Conservation (phyloP, 176 grass and related monocot species). For the sorghum (Sorghum bicolor) region Sorghum_bicolor_NCBIv3 NC_012870.2:73811501-73812000, state of each 20-base stretch:
- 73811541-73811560: no score
- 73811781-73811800: not conserved
- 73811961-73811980: not conserved
- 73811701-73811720: conserved; percentile 14
- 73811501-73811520: not conserved
- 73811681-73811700: not conserved
- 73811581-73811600: conserved; percentile 20
- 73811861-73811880: not conserved
- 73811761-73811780: not conserved
- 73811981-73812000: not conserved
- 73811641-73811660: not conserved
- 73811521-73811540: no score
- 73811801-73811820: not conserved
- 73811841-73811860: not conserved
- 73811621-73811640: not conserved
- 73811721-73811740: conserved; percentile 23
- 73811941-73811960: no score
- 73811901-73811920: not conserved
- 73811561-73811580: not conserved
- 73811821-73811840: not conserved
- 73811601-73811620: not conserved
- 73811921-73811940: no score
- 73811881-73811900: not conserved
- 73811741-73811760: conserved; percentile 2
- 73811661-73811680: not conserved